Evolutionary conservation across 495 filamentous ascomycete genomes (phyloP), one percentile per base, ranked within the genome.

Genomic region (Stereocaulon alpinum): DNA sequence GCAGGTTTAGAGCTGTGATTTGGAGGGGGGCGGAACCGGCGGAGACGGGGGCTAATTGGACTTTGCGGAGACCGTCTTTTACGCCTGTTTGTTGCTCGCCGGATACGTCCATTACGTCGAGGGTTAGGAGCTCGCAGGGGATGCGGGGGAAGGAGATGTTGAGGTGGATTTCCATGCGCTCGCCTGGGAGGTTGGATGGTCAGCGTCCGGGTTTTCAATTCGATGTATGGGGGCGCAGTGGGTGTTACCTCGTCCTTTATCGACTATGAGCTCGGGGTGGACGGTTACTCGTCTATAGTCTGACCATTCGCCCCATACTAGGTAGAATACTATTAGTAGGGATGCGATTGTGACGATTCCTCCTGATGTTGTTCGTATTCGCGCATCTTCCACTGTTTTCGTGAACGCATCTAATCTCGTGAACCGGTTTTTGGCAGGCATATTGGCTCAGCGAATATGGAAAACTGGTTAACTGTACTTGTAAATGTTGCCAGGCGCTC

Each of bases 91-190:
- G 93, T 68, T 96, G 86, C 70, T 98, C 93, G 44, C 93, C 93
- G 15, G 88, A 94, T 12, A 98, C 91, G 72, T 98, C 93, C 93
- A 98, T 97, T 41, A 98, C 92, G 69, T 98, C 93, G 63, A 98
- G 83, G 17, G 93, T 96, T 54, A 97, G 74, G 50, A 98, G 84
- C 72, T 97, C 91, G 75, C 93, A 98, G 37, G 93, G 93, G 34
- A 98, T 77, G 37, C 84, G 85, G 6, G 94, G 93, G 72, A 98
- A 98, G 20, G 88, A 92, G 63, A 98, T 88, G 77, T 98, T 98
- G 75, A 98, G 80, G 71, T 95, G 90, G 61, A 98, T 98, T 66
- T 97, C 93, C 89, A 98, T 96, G 70, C 90, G 86, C 76, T 98
- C 89, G 66, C 89, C 88, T 92, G 66, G 65, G 58, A n/a, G 52